Base-by-base conservation (phyloP, 495 filamentous ascomycete species). In the Talaromyces stipitatus region DNA sequence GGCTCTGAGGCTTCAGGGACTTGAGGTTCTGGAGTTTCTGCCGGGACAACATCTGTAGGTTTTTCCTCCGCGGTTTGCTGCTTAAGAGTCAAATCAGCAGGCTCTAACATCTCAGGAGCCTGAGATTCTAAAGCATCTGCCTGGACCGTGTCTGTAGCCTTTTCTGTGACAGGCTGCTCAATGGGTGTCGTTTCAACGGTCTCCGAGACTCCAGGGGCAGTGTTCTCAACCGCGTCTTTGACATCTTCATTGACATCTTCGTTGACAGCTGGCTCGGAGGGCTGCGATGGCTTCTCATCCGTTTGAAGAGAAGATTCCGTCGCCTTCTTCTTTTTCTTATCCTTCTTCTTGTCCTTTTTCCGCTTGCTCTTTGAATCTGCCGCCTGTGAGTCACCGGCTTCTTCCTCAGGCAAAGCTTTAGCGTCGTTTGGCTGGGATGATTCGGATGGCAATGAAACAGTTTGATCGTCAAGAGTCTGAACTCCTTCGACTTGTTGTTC, bases 261-360 rank as follows among this genome's bases (percentile, higher is more conserved):
- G 5, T 28, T 24, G n/a, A 28, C 36, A 47, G 54, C 5, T 11
- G 30, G 23, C 8, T 26, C 50, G 11, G 32, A 20, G 14, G 27
- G 24, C 23, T 22, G 23, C 9, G 41, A 0, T 24, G 54, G 36
- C n/a, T 48, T 24, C 16, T 56, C 45, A 20, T 29, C 54, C 12
- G 45, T 26, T 1, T 50, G 10, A 11, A 16, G 12, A 24, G 41
- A 24, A 26, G 38, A 5, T 30, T 57, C 55, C 8, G 41, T n/a
- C 6, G 55, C 45, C 47, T 50, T 57, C 28, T 57, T 50, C 27
- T 45, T 32, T 43, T 58, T 61, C 48, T 56, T 53, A 24, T 32
- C 58, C 24, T 58, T 57, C 33, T 47, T 56, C 55, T 53, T 53
- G 62, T 63, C 51, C 61, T 69, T 51, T 66, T 67, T 60, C 10